Base-by-base conservation (phyloP, 129 eudicot species). In the Silybum marianum region DNA sequence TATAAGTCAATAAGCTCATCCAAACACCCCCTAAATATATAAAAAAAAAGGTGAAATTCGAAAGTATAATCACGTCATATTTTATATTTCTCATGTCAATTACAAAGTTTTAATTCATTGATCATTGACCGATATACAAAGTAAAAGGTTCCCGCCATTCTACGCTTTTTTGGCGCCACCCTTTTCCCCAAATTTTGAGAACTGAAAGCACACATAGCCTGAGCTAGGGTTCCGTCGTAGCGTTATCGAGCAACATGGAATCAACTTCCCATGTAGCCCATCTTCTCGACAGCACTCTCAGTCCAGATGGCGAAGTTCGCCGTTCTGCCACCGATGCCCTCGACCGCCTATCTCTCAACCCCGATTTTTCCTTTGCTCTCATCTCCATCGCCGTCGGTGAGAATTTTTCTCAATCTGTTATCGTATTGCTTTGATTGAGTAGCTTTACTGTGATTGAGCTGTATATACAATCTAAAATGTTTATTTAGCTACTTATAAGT, bases 261-360 rank as follows among this genome's bases (percentile, higher is more conserved):
- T 69, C 71, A 80, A 73, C 78, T 70, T 71, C 74, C 1, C 88
- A 80, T 81, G 82, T 90, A 40, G 85, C 84, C 46, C 83, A 74
- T 48, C 86, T 90, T 63, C 90, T 92, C 54, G 44, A 16, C 75
- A 83, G 81, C 60, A 92, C 94, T 16, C 89, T 92, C 85, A 92
- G 92, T 76, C 78, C 88, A 77, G 92, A 90, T 68, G 89, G 82
- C 80, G 40, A 73, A 51, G 84, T 90, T 71, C 88, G 91, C 83
- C 85, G 79, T 28, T 40, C 87, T 76, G 97, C 97, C 71, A 85
- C 97, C 80, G 89, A 86, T 39, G 80, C 85, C 34, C 94, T 92
- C 65, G 86, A 92, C 69, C 44, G 76, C 44, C 84, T 92, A 74
- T 92, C 91, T 58, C 70, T 60, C 5, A 79, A 69, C 80, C 82